Evolutionary conservation across 129 eudicot genomes (phyloP).

Genomic region (Saussurea involucrata): DNA sequence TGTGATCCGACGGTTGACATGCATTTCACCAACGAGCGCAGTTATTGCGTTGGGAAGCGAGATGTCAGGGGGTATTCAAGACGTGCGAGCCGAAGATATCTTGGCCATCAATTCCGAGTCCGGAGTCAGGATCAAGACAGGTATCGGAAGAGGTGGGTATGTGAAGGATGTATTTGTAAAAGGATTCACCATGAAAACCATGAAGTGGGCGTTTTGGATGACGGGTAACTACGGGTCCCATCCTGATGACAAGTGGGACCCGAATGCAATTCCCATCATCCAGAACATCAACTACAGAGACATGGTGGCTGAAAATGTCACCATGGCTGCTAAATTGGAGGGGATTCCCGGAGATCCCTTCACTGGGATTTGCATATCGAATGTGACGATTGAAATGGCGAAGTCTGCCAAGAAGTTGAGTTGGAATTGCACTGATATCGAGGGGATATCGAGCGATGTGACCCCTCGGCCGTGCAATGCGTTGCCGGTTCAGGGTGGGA

Average conservation of each 20-base stretch:
- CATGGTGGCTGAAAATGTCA: conserved; percentile 76
- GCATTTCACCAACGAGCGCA: conserved; percentile 91
- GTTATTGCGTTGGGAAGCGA: conserved; percentile 88
- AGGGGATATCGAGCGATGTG: conserved; percentile 75
- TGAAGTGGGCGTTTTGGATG: conserved; percentile 91
- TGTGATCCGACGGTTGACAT: conserved; percentile 67
- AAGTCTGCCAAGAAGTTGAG: conserved; percentile 51
- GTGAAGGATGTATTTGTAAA: conserved; percentile 66
- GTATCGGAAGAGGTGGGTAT: conserved; percentile 67
- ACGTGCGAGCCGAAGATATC: conserved; percentile 76
- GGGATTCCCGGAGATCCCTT: conserved; percentile 80
- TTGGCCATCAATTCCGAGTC: conserved; percentile 65
- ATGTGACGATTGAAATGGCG: conserved; percentile 68
- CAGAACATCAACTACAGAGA: conserved; percentile 67
- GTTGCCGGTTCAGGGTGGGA: conserved; percentile 45
- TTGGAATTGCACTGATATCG: conserved; percentile 77
- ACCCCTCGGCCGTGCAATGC: conserved; percentile 63
- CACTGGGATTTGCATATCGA: conserved; percentile 81
- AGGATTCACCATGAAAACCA: conserved; percentile 64
- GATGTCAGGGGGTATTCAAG: conserved; percentile 92
- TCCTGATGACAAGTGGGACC: conserved; percentile 65
- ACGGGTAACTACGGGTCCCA: conserved; percentile 86
- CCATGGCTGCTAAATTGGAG: conserved; percentile 75
- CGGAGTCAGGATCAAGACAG: conserved; percentile 80
- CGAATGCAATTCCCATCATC: conserved; percentile 60